Evolutionary conservation across 1,139 yeast species (phyloP).

Genomic region (Magnusiomyces magnusii): DNA sequence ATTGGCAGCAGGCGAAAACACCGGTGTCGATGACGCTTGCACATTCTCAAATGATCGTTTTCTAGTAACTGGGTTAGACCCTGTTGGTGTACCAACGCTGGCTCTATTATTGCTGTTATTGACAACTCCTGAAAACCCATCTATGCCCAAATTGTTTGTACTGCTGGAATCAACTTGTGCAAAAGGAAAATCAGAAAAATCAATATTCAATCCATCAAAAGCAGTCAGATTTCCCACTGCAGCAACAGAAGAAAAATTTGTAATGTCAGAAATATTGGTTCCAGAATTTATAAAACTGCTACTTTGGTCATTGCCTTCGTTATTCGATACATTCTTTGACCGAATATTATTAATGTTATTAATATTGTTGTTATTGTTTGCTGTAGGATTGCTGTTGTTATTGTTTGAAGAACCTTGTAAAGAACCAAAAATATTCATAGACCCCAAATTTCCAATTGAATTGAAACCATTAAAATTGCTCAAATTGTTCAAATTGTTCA

Average conservation of each 20-base stretch:
- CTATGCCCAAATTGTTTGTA: not conserved
- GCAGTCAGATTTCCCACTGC: not conserved
- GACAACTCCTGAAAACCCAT: not conserved
- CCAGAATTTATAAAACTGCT: not conserved
- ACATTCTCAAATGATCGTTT: not conserved
- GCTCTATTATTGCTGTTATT: not conserved
- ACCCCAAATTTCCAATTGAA: not conserved
- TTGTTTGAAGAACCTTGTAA: not conserved
- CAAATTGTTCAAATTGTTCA: not conserved
- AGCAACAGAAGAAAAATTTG: not conserved
- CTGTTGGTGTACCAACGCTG: not conserved
- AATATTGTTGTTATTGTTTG: too few relatives aligned
- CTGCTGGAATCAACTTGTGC: not conserved
- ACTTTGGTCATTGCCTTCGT: not conserved
- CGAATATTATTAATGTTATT: not conserved
- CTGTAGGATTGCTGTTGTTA: too few relatives aligned
- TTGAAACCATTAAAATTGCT: not conserved
- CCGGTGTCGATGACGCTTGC: not conserved
- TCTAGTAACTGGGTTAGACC: not conserved
- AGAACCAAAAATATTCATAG: not conserved
- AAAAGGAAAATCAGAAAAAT: not conserved
- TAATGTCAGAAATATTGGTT: not conserved
- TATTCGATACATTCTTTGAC: not conserved
- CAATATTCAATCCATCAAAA: not conserved
- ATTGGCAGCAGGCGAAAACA: not conserved